These are phyloP conservation scores for Tetratostichococcus sp. DNA, from an alignment of 139 green algal species.

Conservation along the genomic window DNA sequence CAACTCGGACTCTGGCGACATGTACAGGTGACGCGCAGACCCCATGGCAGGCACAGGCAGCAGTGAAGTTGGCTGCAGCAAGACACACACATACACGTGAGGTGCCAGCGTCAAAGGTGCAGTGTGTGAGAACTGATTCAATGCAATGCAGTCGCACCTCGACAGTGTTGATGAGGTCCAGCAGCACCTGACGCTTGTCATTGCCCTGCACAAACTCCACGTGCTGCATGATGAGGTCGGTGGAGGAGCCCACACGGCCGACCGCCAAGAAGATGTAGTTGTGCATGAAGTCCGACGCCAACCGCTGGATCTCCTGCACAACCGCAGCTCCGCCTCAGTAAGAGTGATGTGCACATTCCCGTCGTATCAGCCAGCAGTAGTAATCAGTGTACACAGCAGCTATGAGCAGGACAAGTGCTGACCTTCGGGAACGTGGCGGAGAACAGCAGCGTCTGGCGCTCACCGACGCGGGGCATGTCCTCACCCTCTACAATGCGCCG, in stretches of 20 bases:
- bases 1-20: too few relatives aligned
- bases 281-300: slow-evolving; percentile 92
- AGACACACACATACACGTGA: too few relatives aligned
- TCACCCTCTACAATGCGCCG: slow-evolving; percentile 74
- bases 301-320: slow-evolving; percentile 64
- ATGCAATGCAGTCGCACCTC: slow-evolving; percentile 38
- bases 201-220: slow-evolving; percentile 75
- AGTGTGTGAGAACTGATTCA: not conserved
- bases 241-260: slow-evolving; percentile 93
- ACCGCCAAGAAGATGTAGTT: slow-evolving; percentile 98
- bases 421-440: slow-evolving; percentile 95
- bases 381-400: too few relatives aligned
- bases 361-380: too few relatives aligned
- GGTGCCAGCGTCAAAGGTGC: too few relatives aligned
- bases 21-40: too few relatives aligned
- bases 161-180: slow-evolving; percentile 88
- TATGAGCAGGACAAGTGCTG: too few relatives aligned
- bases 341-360: too few relatives aligned
- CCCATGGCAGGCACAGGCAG: too few relatives aligned
- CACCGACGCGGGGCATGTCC: slow-evolving; percentile 82
- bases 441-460: slow-evolving; percentile 95
- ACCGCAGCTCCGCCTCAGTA: not conserved
- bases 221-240: slow-evolving; percentile 92
- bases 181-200: slow-evolving; percentile 88
- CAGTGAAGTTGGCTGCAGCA: not conserved